Evolutionary conservation across 306 rosid genomes (phyloP).

Genomic region (Citrullus colocynthis): DNA sequence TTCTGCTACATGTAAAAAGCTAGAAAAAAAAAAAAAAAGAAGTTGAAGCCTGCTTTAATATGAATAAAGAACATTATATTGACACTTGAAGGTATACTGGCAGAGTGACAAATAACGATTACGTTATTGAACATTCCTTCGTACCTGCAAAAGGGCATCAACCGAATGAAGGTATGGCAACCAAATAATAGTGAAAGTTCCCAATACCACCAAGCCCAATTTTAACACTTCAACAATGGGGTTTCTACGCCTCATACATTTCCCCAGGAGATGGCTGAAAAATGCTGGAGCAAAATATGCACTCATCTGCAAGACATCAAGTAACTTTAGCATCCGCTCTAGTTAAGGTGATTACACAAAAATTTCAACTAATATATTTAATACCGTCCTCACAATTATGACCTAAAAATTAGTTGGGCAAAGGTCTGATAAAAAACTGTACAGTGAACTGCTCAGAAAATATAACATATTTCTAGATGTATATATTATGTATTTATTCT

Average conservation of each 20-base stretch:
- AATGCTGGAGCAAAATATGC: constrained; percentile 88
- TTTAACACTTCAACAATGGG: constrained; percentile 63
- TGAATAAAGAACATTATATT: not conserved
- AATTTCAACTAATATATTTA: not conserved
- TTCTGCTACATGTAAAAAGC: not conserved
- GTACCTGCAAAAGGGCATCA: constrained; percentile 55
- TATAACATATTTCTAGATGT: not conserved
- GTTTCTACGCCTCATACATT: constrained; percentile 48
- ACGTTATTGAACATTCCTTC: not conserved
- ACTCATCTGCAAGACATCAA: constrained; percentile 61
- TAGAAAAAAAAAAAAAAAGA: not conserved
- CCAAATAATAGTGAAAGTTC: constrained; percentile 69
- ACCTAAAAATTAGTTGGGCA: not conserved
- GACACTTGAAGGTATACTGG: not conserved
- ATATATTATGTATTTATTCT: not conserved
- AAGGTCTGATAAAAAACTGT: not conserved
- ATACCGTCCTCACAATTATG: not conserved
- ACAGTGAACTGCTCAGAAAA: not conserved
- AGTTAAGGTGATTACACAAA: not conserved
- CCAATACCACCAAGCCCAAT: constrained; percentile 65
- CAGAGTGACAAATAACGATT: not conserved
- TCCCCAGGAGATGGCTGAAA: constrained; percentile 80
- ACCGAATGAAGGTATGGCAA: constrained; percentile 74
- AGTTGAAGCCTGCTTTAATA: not conserved
- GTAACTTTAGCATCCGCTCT: not conserved